Conservation (phyloP, 495 filamentous ascomycete genomes). For the Neurospora hispaniola region DNA sequence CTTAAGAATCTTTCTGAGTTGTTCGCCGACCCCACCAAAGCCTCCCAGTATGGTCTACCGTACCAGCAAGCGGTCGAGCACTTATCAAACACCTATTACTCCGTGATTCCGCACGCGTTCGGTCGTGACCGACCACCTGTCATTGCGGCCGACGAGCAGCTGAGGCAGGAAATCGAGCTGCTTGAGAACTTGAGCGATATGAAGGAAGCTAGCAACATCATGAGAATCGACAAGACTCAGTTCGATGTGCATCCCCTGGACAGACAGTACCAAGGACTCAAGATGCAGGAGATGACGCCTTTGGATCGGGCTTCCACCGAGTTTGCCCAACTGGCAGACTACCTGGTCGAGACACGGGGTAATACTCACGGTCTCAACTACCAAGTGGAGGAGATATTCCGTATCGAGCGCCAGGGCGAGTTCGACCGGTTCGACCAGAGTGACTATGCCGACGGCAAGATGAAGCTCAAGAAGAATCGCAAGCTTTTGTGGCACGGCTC, state of each 20-base stretch:
- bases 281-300: conserved; percentile 64
- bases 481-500: conserved; percentile 80
- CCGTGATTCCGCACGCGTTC: conserved; percentile 72
- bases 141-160: conserved; percentile 38
- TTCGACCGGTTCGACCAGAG: conserved; percentile 53
- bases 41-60: conserved; percentile 8
- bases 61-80: conserved; percentile 37
- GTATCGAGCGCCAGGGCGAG: conserved; percentile 69
- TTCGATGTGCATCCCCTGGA: conserved; percentile 53
- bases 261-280: conserved; percentile 56
- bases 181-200: conserved; percentile 71
- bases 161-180: conserved; percentile 67
- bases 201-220: conserved; percentile 69
- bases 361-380: conserved; percentile 48
- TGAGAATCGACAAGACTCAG: conserved; percentile 49
- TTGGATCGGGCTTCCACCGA: conserved; percentile 50
- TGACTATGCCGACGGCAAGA: conserved; percentile 19
- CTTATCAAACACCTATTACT: conserved; percentile 67
- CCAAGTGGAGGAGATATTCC: conserved; percentile 66
- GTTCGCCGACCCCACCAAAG: conserved; percentile 38
- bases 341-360: conserved; percentile 53
- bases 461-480: conserved; percentile 36
- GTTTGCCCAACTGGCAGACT: conserved; percentile 51
- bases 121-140: conserved; percentile 61
- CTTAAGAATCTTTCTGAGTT: conserved; percentile 64